Evolutionary conservation across 495 filamentous ascomycete genomes (phyloP), one percentile per base, ranked within the genome.

Genomic region (Gamarada debralockiae): DNA sequence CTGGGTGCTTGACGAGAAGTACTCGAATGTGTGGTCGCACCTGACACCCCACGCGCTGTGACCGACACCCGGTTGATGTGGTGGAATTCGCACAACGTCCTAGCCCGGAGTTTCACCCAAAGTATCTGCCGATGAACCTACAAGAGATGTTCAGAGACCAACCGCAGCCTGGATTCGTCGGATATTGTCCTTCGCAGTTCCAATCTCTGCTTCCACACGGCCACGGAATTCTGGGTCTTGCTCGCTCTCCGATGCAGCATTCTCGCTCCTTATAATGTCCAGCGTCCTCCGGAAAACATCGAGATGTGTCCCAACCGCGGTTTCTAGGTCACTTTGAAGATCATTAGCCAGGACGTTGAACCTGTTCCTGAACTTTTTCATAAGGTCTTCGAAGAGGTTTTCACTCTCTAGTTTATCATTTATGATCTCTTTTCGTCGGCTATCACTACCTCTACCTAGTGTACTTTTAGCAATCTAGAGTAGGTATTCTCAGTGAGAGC

Each of bases 181-280:
- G 46, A 54, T 34, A 33, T 40, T 48, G 25, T 15, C 27, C 39
- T 37, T 59, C 2, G 52, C 54, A n/a, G 17, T 18, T 31, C 39
- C 37, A 9, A 65, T 10, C 41, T 55, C 49, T 1, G 27, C 52
- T 23, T 50, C 58, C 18, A 73, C 62, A 3, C 64, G 53, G 8
- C 25, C 39, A 29, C 64, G 48, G 31, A 69, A 69, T 15, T 60
- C 62, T 0, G 64, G 63, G 33, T 71, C 61, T 41, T 44, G 52
- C 40, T 73, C 67, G 20, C 67, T 65, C 51, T 70, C 68, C 14
- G 56, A 20, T 0, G 59, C 63, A 10, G 60, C 60, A 42, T 71
- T 65, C 34, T 70, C 67, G 27, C 49, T 59, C 29, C 65, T 56
- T 9, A 71, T 41, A 10, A 67, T 67, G 40, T 67, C 40, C 41